Evolutionary conservation across 768 basidiomycete species (phyloP), one percentile per base, ranked within the genome.

Genomic region (Auriscalpium microsporum): DNA sequence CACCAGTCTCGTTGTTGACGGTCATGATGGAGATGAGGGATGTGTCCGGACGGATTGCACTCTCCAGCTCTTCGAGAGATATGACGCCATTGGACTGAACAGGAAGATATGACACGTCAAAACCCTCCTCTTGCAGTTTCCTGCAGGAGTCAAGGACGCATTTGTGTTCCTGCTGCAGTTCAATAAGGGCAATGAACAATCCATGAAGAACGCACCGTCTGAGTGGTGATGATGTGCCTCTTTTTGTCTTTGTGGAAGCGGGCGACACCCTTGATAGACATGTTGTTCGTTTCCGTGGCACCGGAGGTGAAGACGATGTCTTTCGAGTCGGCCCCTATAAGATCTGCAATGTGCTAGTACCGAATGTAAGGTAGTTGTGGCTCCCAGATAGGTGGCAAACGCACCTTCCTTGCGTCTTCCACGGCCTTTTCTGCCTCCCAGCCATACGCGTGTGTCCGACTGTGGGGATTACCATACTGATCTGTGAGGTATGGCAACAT

Each of bases 1-100:
- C 94, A 21, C 96, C 96, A 4, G 94, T 98, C 73, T 99, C 96
- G 71, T 99, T 99, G 75, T 99, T 99, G 56, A 99, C 96, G 16
- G 90, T 82, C 96, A 99, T 99, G 68, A 99, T 86, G 11, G 94
- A 95, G 46, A 99, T 84, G n/a, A 98, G 74, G 1, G 89, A 90
- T 11, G 92, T 94, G 57, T 94, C 92, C 9, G 94, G 93, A 35
- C 92, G 84, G 56, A 99, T 93, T 38, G 94, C 87, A 1, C 78
- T 81, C 65, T 93, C 90, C 35, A 99, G 82, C 9, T 82, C 83
- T 16, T 83, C 75, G 52, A 99, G 74, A 34, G 82, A 80, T 58
- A 99, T 73, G 48, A 96, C 65, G 13, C 96, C 96, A 67, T 93
- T 91, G 23, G 77, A 68, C 63, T 90, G 80, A 21, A 98, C 96